A percentile compares a stretch with the other conserved stretches of the same genome.
Evolutionary conservation across 2,329 filamentous ascomycete species (phyloP).

Genomic region (Fonsecaea monophora): DNA sequence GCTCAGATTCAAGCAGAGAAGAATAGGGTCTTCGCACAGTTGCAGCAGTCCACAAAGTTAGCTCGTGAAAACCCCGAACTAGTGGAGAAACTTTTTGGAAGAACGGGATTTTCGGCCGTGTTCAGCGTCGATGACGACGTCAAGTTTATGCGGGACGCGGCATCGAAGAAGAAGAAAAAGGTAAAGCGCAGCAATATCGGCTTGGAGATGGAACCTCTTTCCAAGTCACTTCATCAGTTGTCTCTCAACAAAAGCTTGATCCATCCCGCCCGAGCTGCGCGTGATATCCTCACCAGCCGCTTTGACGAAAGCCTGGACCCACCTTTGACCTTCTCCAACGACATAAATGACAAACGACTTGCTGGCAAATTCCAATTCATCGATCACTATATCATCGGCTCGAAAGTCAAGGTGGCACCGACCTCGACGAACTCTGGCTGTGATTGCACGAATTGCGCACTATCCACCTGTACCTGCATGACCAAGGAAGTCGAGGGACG

Average conservation of each 20-base stretch:
- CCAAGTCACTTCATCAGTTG: slow-evolving; percentile 1
- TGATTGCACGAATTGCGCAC: slow-evolving; percentile 27
- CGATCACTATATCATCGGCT: slow-evolving; percentile 34
- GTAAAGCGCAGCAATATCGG: slow-evolving; percentile 4
- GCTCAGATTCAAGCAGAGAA: slow-evolving; percentile 14
- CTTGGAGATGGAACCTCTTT: slow-evolving; percentile 20
- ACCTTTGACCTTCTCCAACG: slow-evolving; percentile 38
- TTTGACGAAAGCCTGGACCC: slow-evolving; percentile 33
- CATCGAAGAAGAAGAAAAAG: slow-evolving; percentile 35
- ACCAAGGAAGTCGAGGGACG: slow-evolving; percentile 26
- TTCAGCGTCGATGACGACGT: slow-evolving; percentile 20
- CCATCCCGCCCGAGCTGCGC: slow-evolving; percentile 31
- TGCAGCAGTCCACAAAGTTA: slow-evolving; percentile 25
- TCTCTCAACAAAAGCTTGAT: slow-evolving; percentile 11
- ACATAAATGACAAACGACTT: slow-evolving; percentile 33
- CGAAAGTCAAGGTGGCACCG: slow-evolving; percentile 28
- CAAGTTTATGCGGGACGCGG: slow-evolving; percentile 14
- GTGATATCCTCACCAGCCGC: slow-evolving; percentile 31
- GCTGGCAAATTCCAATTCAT: slow-evolving; percentile 41
- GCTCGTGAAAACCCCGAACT: slow-evolving; percentile 25
- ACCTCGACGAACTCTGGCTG: slow-evolving; percentile 31
- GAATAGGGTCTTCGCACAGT: slow-evolving; percentile 22
- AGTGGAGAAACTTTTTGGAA: slow-evolving; percentile 30
- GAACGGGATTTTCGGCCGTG: slow-evolving; percentile 30
- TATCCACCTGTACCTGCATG: slow-evolving; percentile 31